Percentiles rank a stretch among this genome's conserved stretches.
phyloP scores from a whole-genome alignment of 805 yeast genomes.

The Hermanozyma aechmeae region DNA sequence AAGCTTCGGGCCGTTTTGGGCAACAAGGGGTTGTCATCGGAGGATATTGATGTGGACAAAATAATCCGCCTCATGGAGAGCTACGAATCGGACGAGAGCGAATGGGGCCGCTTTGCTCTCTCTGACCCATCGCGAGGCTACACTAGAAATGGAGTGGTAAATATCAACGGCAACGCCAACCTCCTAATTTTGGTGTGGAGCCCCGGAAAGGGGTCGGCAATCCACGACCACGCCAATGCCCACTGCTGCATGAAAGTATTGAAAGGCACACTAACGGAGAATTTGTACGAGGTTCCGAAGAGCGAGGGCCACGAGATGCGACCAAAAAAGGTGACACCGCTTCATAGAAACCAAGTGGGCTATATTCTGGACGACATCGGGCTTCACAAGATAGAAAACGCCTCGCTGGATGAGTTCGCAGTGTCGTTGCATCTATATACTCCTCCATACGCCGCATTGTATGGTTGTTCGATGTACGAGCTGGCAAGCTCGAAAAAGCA shows the following conservation, averaged over 20 bases:
- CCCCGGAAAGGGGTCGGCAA: slow-evolving; percentile 52
- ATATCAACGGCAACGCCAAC: slow-evolving; percentile 64
- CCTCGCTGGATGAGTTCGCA: slow-evolving; percentile 30
- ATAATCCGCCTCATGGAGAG: slow-evolving; percentile 37
- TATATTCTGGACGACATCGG: slow-evolving; percentile 63
- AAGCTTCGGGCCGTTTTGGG: slow-evolving; percentile 19
- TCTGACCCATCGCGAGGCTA: slow-evolving; percentile 43
- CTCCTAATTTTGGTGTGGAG: slow-evolving; percentile 62
- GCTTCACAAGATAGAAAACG: slow-evolving; percentile 53
- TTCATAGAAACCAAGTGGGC: slow-evolving; percentile 40
- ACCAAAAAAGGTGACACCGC: slow-evolving; percentile 16
- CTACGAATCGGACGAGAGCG: slow-evolving; percentile 38
- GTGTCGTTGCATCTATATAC: slow-evolving; percentile 66
- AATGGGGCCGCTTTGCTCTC: slow-evolving; percentile 54
- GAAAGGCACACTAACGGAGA: slow-evolving; percentile 50
- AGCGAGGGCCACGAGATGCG: slow-evolving; percentile 16
- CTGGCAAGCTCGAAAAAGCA: slow-evolving; percentile 38
- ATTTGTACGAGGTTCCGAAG: slow-evolving; percentile 43
- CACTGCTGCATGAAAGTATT: slow-evolving; percentile 69
- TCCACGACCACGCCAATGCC: slow-evolving; percentile 71
- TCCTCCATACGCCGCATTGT: slow-evolving; percentile 64
- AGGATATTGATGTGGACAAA: slow-evolving; percentile 44
- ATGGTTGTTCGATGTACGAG: slow-evolving; percentile 46
- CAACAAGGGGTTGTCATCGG: slow-evolving; percentile 25
- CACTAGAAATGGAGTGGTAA: slow-evolving; percentile 63